These are phyloP conservation scores for Flueggea neowawraea DNA, from an alignment of 441 rosid genomes.

Conservation along the genomic window DNA sequence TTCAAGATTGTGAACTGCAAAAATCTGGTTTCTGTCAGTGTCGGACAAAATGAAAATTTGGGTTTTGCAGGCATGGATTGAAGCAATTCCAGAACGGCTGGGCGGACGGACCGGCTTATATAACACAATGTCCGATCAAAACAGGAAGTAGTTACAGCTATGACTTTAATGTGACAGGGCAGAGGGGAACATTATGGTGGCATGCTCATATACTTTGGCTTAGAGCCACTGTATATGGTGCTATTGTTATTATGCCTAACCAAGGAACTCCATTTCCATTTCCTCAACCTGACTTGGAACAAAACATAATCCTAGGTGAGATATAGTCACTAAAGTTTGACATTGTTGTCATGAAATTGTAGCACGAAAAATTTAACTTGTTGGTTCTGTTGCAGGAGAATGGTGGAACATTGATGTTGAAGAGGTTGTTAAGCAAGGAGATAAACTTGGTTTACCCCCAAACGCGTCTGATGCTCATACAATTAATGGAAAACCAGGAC, in stretches of 20 bases:
- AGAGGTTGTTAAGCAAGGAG: constrained; percentile 34
- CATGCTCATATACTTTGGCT: constrained; percentile 91
- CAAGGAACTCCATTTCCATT: constrained; percentile 60
- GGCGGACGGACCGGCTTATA: no score
- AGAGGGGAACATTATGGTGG: constrained; percentile 59
- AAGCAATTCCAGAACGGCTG: constrained; percentile 25
- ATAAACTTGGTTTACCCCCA: constrained; percentile 54
- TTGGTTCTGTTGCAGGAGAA: constrained; percentile 39
- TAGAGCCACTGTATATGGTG: constrained; percentile 87
- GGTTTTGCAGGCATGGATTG: constrained; percentile 55
- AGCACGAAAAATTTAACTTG: not conserved
- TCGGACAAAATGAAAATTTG: not conserved
- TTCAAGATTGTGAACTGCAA: no score
- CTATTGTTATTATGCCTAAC: constrained; percentile 60
- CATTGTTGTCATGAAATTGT: no score
- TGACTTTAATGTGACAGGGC: constrained; percentile 42
- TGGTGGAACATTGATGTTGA: constrained; percentile 84
- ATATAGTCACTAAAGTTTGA: no score
- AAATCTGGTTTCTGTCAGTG: no score
- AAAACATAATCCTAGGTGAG: constrained; percentile 45
- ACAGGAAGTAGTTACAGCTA: constrained; percentile 58
- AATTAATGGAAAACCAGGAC: constrained; percentile 84
- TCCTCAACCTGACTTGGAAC: constrained; percentile 47
- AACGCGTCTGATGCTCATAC: constrained; percentile 71
- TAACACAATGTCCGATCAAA: constrained; percentile 8